Evolutionary conservation across 2,329 filamentous ascomycete genomes (phyloP).

Genomic region (Calonectria naviculata): DNA sequence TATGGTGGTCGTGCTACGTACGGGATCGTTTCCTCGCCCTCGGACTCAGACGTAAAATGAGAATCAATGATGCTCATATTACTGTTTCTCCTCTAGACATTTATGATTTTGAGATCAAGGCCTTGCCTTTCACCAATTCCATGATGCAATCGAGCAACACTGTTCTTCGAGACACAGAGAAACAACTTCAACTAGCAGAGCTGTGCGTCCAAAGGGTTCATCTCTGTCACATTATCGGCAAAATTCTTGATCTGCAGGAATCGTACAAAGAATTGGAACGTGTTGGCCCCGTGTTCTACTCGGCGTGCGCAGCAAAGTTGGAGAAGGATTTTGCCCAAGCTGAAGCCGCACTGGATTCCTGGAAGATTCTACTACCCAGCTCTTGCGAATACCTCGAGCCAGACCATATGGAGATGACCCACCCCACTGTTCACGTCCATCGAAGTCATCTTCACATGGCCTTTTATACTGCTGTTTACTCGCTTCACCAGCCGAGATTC

Average conservation of each 20-base stretch:
- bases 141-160: not conserved
- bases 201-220: not conserved
- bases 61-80: not conserved
- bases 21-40: not conserved
- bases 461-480: not conserved
- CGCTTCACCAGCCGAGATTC: not conserved
- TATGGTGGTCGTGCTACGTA: conserved; percentile 2
- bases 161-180: not conserved
- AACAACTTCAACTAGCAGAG: not conserved
- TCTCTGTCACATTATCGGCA: not conserved
- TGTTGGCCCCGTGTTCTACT: not conserved
- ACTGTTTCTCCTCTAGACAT: not conserved
- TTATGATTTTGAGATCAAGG: not conserved
- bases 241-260: not conserved
- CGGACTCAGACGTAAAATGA: not conserved
- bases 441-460: not conserved
- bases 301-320: not conserved
- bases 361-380: not conserved
- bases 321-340: not conserved
- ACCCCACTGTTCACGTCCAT: not conserved
- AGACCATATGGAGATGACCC: not conserved
- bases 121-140: not conserved
- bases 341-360: not conserved
- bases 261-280: not conserved
- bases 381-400: not conserved